A percentile compares a stretch with the other conserved stretches of the same genome.
Conservation (phyloP, 768 basidiomycete species). For the Kondoa malvinella region DNA sequence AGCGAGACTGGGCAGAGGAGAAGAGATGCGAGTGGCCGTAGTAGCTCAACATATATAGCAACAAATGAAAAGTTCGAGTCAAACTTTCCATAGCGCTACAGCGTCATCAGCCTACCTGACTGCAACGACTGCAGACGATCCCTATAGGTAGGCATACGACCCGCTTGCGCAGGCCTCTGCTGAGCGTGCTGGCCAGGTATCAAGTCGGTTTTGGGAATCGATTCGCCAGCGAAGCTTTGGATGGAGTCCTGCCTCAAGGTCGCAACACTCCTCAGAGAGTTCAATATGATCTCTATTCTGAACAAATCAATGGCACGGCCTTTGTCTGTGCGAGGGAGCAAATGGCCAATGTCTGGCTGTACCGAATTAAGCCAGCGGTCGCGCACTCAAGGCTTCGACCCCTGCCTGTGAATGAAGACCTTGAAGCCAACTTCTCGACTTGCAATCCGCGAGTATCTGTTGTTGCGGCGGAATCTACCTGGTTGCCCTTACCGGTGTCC, state of each 20-base stretch:
- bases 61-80: too few relatives aligned
- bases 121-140: too few relatives aligned
- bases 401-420: constrained; percentile 43
- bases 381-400: constrained; percentile 37
- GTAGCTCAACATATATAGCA: too few relatives aligned
- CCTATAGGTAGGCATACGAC: too few relatives aligned
- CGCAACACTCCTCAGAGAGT: constrained; percentile 49
- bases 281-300: constrained; percentile 49
- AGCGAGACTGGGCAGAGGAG: too few relatives aligned
- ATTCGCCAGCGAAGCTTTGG: constrained; percentile 36
- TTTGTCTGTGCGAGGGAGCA: constrained; percentile 45
- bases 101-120: too few relatives aligned
- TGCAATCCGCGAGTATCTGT: constrained; percentile 46
- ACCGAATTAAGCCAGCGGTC: constrained; percentile 32
- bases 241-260: constrained; percentile 42
- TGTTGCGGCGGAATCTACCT: constrained; percentile 50
- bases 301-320: constrained; percentile 39
- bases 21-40: too few relatives aligned
- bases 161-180: too few relatives aligned
- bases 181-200: too few relatives aligned
- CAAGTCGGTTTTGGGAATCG: constrained; percentile 46
- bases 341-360: constrained; percentile 45
- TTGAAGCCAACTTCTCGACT: constrained; percentile 48
- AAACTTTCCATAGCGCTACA: too few relatives aligned
- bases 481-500: constrained; percentile 48